Evolutionary conservation across 345 rosid species (phyloP).

Genomic region (Pelargonium nanum): DNA sequence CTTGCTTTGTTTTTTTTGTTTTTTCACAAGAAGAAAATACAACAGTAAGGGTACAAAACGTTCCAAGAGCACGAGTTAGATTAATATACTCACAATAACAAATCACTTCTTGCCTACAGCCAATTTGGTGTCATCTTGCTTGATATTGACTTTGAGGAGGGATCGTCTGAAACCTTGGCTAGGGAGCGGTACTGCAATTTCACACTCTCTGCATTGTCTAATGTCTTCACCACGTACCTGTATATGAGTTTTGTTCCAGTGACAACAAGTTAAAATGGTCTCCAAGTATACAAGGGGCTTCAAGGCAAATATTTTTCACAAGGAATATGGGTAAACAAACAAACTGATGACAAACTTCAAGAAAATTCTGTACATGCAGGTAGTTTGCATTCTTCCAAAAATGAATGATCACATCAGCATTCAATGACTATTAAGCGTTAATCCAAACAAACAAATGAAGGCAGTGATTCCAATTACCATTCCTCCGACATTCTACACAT

Average conservation of each 20-base stretch:
- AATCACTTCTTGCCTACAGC: conserved; percentile 23
- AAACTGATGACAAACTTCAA: background rate
- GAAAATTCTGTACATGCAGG: background rate
- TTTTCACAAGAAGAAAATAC: background rate
- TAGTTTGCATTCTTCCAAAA: background rate
- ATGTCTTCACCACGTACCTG: conserved; percentile 90
- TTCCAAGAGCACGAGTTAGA: background rate
- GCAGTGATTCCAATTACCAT: no score
- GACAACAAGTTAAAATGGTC: background rate
- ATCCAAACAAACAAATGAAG: no score
- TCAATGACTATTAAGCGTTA: no score
- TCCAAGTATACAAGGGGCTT: no score
- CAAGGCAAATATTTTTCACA: background rate
- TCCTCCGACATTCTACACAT: no score
- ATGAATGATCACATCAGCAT: no score
- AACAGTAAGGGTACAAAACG: background rate
- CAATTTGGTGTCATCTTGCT: conserved; percentile 51
- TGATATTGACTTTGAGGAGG: conserved; percentile 29
- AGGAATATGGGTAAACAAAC: background rate
- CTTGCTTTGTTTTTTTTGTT: no score
- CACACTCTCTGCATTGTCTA: conserved; percentile 86
- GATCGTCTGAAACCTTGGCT: conserved; percentile 48
- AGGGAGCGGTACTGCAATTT: conserved; percentile 86
- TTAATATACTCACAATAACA: background rate
- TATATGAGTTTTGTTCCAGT: conserved; percentile 3